Evolutionary conservation across 176 grass and related monocot species (phyloP).

Genomic region (Leersia perrieri): DNA sequence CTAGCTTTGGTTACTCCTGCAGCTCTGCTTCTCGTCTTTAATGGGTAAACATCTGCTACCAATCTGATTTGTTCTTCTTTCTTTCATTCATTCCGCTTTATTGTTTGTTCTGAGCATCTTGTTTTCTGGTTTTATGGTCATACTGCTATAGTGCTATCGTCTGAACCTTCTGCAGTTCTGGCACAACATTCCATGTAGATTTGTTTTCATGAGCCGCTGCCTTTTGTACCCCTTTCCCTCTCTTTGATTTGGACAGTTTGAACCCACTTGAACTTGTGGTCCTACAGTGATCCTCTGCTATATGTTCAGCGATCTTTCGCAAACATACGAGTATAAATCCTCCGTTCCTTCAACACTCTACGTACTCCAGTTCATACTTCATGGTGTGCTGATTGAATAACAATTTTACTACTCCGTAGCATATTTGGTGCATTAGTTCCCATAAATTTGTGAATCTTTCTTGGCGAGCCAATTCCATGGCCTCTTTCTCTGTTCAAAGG

Average conservation of each 20-base stretch:
- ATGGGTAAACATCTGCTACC: background rate
- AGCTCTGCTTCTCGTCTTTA: background rate
- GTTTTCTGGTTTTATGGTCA: too few relatives aligned
- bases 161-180: background rate
- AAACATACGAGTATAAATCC: background rate
- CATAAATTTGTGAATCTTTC: background rate
- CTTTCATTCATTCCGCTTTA: background rate
- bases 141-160: background rate
- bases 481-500: conserved; percentile 18
- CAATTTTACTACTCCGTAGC: too few relatives aligned
- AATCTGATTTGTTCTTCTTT: background rate
- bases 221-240: background rate
- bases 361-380: background rate
- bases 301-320: background rate
- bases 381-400: background rate
- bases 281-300: background rate
- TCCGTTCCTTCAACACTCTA: background rate
- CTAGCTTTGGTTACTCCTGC: background rate
- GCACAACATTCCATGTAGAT: conserved; percentile 7
- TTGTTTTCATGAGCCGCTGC: background rate
- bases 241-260: conserved; percentile 1
- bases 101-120: background rate
- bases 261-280: conserved; percentile 21
- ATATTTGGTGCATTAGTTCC: background rate
- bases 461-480: background rate